Conservation (phyloP, 202 grass and related monocot species). For the Carex arenaria region DNA sequence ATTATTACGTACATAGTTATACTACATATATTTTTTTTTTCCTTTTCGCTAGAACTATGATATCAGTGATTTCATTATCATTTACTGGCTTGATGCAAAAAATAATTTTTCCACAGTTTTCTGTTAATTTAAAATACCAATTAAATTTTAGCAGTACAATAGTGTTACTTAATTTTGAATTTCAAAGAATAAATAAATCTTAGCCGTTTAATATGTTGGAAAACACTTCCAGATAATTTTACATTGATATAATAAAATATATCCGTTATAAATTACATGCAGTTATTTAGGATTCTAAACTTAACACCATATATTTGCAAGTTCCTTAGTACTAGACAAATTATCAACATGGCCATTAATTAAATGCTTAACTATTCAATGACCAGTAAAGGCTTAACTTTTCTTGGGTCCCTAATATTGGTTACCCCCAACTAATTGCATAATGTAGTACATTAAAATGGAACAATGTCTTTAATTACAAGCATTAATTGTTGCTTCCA, state of each 20-base stretch:
- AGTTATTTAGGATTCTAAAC: neutral
- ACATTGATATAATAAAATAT: neutral
- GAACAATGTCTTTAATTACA: constrained; percentile 4
- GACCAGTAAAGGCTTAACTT: constrained; percentile 16
- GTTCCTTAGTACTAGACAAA: neutral
- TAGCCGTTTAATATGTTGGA: neutral
- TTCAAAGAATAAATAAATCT: neutral
- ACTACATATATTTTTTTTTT: neutral
- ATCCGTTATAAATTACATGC: neutral
- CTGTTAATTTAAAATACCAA: neutral
- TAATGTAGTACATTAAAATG: constrained; percentile 12
- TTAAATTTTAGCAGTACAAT: neutral
- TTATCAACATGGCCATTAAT: neutral
- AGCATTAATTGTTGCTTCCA: constrained; percentile 15
- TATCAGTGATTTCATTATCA: neutral
- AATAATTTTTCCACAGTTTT: neutral
- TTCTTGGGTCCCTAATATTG: constrained; percentile 27
- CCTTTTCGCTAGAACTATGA: neutral
- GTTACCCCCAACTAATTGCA: constrained; percentile 21
- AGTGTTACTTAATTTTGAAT: neutral
- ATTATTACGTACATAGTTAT: neutral
- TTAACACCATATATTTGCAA: neutral
- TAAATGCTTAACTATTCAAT: neutral
- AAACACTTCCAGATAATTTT: neutral
- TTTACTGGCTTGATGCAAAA: neutral